Evolutionary conservation across 208 protist genomes (phyloP), one percentile per base, ranked within the genome.

Genomic region (Leishmania amazonensis): DNA sequence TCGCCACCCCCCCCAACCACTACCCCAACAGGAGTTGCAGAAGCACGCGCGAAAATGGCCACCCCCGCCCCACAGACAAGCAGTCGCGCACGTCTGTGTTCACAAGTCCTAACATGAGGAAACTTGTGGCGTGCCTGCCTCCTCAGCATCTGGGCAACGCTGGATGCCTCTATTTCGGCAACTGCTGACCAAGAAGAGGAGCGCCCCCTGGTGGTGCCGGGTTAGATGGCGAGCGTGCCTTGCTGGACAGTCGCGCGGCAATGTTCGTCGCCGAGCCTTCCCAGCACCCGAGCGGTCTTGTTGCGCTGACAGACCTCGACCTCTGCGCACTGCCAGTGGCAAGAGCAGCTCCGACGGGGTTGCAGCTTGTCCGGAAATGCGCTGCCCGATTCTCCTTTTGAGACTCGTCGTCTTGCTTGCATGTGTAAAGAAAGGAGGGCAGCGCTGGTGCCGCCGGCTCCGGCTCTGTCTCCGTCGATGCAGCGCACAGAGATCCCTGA

Each of bases 251-350:
- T 8, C 57, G 73, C 62, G 47, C 65, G 11, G 35, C 76, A 21
- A 54, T 71, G 51, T 86, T 86, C 1, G 75, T 57, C 28, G 78
- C 24, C 8, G 75, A 79, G 13, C 78, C 78, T 76, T 82, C 83
- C 49, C 75, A 58, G 17, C 78, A 71, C 31, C 78, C 83, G 8
- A 54, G 24, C 2, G 74, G 35, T 2, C 71, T 75, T 38, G 65
- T 24, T 13, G 24, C 40, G 0, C 54, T 78, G 6, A 54, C 11
- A 11, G 75, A 70, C 60, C 73, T 64, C 47, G 82, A 83, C 42
- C 45, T 73, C 19, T 57, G 72, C 28, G 24, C 42, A 40, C 53
- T 49, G 6, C 49, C 72, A 2, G 67, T 35, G 15, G 72, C 17
- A 11, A 71, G 51, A 31, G 60, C 53, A 31, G 40, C 71, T 0